Conservation (phyloP, 2,329 filamentous ascomycete genomes). For the Herpotrichia juniperi region DNA sequence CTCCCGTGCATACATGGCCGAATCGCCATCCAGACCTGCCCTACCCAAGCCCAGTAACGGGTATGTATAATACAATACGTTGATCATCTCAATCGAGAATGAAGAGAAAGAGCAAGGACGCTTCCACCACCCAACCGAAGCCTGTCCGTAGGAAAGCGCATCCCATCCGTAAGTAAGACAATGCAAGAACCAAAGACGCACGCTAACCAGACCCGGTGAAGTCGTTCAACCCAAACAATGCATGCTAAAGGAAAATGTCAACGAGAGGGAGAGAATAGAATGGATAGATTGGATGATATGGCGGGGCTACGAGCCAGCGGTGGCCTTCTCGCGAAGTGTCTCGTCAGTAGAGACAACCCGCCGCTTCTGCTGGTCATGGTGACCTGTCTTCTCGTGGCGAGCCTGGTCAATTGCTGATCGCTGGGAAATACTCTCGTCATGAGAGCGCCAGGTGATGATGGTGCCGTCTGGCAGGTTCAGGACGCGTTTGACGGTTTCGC, state of each 20-base stretch:
- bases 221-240: constrained; percentile 23
- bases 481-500: constrained; percentile 91
- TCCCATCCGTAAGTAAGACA: constrained; percentile 19
- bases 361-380: constrained; percentile 50
- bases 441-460: constrained; percentile 91
- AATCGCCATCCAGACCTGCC: constrained; percentile 12
- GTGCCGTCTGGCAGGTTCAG: constrained; percentile 87
- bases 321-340: constrained; percentile 37
- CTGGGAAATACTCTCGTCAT: constrained; percentile 94
- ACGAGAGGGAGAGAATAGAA: constrained; percentile 11
- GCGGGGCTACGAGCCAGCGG: constrained; percentile 25
- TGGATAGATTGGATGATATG: constrained; percentile 4
- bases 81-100: constrained; percentile 19
- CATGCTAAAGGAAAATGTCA: constrained; percentile 20
- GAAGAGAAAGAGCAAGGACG: constrained; percentile 11
- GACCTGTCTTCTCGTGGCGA: constrained; percentile 76
- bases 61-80: constrained; percentile 34
- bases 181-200: constrained; percentile 23
- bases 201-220: constrained; percentile 25
- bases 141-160: constrained; percentile 7
- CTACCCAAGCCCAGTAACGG: constrained; percentile 19
- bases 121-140: constrained; percentile 7
- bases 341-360: constrained; percentile 47
- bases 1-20: constrained; percentile 7
- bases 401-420: constrained; percentile 89